These are phyloP conservation scores for Backusella parvicylindrica DNA, from an alignment of 192 early-diverging fungal genomes.

Conservation along the genomic window DNA sequence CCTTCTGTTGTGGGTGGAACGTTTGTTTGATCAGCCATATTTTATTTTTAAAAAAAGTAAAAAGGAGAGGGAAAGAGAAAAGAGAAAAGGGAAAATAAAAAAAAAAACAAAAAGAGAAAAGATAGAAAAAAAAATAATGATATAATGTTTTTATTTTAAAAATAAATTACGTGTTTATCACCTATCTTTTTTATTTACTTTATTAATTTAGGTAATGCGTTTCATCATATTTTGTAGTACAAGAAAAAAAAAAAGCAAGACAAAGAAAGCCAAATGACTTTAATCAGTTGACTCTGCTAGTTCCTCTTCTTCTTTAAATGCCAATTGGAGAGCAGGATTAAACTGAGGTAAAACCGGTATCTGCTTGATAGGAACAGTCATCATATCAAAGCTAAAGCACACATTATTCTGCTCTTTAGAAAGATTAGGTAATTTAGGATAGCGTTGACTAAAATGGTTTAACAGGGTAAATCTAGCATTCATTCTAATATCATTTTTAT, in stretches of 20 bases:
- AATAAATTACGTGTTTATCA: not conserved
- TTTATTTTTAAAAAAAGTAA: not conserved
- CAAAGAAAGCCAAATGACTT: not conserved
- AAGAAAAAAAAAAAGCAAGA: not conserved
- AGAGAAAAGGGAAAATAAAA: not conserved
- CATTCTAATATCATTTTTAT: constrained; percentile 69
- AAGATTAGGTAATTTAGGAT: constrained; percentile 77
- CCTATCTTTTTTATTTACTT: not conserved
- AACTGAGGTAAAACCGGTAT: constrained; percentile 48
- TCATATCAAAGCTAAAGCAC: constrained; percentile 78
- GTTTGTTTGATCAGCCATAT: not conserved
- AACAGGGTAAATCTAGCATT: constrained; percentile 77
- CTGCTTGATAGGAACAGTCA: constrained; percentile 54
- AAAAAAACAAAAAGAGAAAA: not conserved
- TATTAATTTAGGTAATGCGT: not conserved
- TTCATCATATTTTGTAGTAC: not conserved
- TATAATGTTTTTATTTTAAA: not conserved
- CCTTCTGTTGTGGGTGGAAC: not conserved
- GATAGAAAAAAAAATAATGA: not conserved
- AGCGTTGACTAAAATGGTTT: constrained; percentile 97
- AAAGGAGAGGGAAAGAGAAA: not conserved
- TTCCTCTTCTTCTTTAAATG: constrained; percentile 46
- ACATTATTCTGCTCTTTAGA: constrained; percentile 41
- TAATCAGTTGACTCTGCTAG: not conserved
- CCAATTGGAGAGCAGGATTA: constrained; percentile 47